Base-by-base conservation (phyloP, 108 stramenopile species). In the Nitzschia palea region DNA sequence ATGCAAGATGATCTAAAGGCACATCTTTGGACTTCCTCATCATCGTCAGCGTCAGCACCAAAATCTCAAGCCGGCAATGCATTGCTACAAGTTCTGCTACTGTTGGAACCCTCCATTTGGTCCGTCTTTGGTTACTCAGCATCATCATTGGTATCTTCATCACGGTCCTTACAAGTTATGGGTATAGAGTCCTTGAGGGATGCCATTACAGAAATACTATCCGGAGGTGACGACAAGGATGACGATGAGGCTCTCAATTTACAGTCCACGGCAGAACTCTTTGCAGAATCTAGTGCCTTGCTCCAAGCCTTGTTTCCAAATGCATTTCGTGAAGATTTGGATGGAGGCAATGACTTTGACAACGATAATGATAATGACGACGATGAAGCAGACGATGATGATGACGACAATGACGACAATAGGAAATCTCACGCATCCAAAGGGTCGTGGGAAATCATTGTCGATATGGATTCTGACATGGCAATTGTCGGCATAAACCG, bases 261-360 rank as follows among this genome's bases (percentile, higher is more conserved):
- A 26, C 20, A 52, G 25, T 26, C 27, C 12, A 26, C 27, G 23
- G 51, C 23, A 52, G 23, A 22, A 17, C 23, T 52, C 5, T 52
- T 52, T 22, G 51, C 51, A 22, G 17, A 17, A 22, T 52, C 51
- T 4, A 22, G 25, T 23, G 51, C 40, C 20, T 37, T 60, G 1
- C 22, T 60, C 5, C 37, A 40, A 60, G 35, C 59, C 8, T n/a
- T 60, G 22, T 60, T 60, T 60, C 59, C 59, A 6, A 20, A 48
- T 20, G 17, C 15, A 20, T 48, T 48, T 20, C 47, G 18, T n/a
- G 47, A 48, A 12, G 47, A 48, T 20, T 48, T 48, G n/a, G n/a
- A n/a, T 48, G 18, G 18, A 20, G 22, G 47, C 18, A 20, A 48
- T 20, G 47, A 48, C 4, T 40, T 40, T 14, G 47, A 48, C 17